Evolutionary conservation across 768 basidiomycete species (phyloP), one percentile per base, ranked within the genome.

Genomic region (Kwoniella mangroviensis): DNA sequence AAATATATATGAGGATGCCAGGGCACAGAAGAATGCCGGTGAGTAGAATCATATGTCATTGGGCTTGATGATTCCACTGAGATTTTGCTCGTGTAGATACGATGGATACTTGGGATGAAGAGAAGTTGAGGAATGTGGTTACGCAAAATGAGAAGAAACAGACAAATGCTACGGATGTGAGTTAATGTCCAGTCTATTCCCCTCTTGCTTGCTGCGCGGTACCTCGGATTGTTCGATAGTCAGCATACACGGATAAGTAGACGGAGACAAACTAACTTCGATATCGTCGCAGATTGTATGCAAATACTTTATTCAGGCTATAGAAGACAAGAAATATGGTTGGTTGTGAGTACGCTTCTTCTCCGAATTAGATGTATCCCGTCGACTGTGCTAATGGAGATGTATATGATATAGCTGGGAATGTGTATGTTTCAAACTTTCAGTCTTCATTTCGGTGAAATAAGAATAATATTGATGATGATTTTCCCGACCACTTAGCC

Each of bases 81-180:
- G 26, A 26, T 43, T 43, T 9, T 6, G 43, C 11, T 59, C 24
- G 72, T 24, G 71, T 73, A 94, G 95, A 98, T 84, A 94, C 93
- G 12, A 98, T 98, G 97, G 94, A 97, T 76, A 89, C 86, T 71
- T 99, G 97, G 97, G 94, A 97, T 84, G 92, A 98, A 70, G 94
- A 90, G 78, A 98, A 98, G 84, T 85, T 99, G 67, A 87, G 89
- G 49, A 88, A 85, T n/a, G 97, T 98, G 66, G 93, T 98, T 1
- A 75, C 89, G 19, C 76, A 80, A 64, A 71, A 76, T 43, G 91
- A 90, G 11, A 95, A 94, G 83, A 87, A 89, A 71, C 95, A 95
- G 28, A 97, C 95, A 74, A 96, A 92, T 26, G 91, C 90, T 2
- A 98, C 96, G 45, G 96, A 98, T 80, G 93, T 94, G 76, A 68